phyloP scores from a whole-genome alignment of 345 rosid genomes.

The Brassica nigra region DNA sequence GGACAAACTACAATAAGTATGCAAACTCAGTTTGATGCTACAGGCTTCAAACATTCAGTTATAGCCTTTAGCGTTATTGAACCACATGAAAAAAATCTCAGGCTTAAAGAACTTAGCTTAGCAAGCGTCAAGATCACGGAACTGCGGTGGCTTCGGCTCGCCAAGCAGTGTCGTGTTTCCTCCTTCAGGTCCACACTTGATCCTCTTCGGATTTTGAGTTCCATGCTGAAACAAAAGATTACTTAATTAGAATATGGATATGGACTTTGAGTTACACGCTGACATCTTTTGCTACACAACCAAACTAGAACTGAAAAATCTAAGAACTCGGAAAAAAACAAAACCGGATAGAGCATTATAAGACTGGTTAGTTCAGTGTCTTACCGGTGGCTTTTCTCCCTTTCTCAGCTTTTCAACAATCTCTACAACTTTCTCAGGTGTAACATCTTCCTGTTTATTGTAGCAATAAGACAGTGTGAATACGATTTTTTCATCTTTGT shows the following conservation, averaged over 20 bases:
- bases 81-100: not conserved
- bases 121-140: conserved; percentile 94
- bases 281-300: not conserved
- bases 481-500: not conserved
- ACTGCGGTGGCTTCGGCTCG: conserved; percentile 87
- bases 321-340: not conserved
- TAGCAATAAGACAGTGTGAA: conserved; percentile 27
- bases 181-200: conserved; percentile 92
- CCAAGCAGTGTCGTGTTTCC: conserved; percentile 77
- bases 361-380: conserved; percentile 9
- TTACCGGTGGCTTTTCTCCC: conserved; percentile 93
- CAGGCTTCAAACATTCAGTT: conserved; percentile 15
- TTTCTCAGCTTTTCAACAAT: conserved; percentile 81
- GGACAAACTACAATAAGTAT: conserved; percentile 21
- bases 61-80: conserved; percentile 52
- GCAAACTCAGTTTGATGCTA: conserved; percentile 38
- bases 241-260: not conserved
- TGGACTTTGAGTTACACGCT: not conserved
- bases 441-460: conserved; percentile 88
- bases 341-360: not conserved
- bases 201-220: conserved; percentile 87
- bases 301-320: not conserved
- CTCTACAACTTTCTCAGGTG: conserved; percentile 87
- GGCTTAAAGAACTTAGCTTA: conserved; percentile 39
- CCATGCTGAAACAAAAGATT: conserved; percentile 59